phyloP scores from a whole-genome alignment of 2,329 filamentous ascomycete genomes.

The Aspergillus chevalieri region DNA sequence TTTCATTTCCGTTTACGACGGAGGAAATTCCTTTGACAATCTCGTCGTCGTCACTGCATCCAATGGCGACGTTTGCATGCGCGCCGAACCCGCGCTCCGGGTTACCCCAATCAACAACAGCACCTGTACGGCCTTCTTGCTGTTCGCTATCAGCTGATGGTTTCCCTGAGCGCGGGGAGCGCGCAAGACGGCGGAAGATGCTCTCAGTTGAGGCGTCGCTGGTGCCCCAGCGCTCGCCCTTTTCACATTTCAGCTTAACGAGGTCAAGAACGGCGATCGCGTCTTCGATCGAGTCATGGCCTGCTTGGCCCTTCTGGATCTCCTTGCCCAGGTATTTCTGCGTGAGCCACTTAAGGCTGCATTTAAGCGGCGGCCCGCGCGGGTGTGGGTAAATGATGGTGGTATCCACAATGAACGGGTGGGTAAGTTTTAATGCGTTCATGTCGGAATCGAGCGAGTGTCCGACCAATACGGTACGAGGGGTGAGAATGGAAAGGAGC shows the following conservation, averaged over 20 bases:
- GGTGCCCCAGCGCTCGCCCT: constrained; percentile 78
- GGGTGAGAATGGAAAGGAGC: constrained; percentile 61
- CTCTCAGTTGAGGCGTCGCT: constrained; percentile 75
- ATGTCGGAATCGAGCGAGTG: constrained; percentile 52
- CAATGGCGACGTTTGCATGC: constrained; percentile 51
- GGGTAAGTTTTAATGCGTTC: constrained; percentile 74
- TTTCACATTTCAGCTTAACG: constrained; percentile 92
- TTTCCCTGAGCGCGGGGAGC: constrained; percentile 44
- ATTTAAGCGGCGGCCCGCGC: constrained; percentile 81
- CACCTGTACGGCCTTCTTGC: constrained; percentile 37
- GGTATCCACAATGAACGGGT: constrained; percentile 92
- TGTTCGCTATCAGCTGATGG: constrained; percentile 11
- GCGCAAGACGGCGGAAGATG: constrained; percentile 74
- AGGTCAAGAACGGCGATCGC: constrained; percentile 86
- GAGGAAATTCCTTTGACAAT: constrained; percentile 52
- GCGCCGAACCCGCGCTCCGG: constrained; percentile 57
- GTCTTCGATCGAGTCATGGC: constrained; percentile 91
- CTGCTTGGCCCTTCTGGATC: constrained; percentile 73
- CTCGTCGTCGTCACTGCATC: constrained; percentile 52
- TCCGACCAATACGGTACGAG: constrained; percentile 41
- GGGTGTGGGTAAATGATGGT: constrained; percentile 85
- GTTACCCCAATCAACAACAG: constrained; percentile 84
- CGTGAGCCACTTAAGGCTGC: constrained; percentile 80
- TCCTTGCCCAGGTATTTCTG: constrained; percentile 80
- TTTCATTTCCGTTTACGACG: constrained; percentile 45